phyloP scores from a whole-genome alignment of 108 stramenopile species.

The Nitzschia palea region DNA sequence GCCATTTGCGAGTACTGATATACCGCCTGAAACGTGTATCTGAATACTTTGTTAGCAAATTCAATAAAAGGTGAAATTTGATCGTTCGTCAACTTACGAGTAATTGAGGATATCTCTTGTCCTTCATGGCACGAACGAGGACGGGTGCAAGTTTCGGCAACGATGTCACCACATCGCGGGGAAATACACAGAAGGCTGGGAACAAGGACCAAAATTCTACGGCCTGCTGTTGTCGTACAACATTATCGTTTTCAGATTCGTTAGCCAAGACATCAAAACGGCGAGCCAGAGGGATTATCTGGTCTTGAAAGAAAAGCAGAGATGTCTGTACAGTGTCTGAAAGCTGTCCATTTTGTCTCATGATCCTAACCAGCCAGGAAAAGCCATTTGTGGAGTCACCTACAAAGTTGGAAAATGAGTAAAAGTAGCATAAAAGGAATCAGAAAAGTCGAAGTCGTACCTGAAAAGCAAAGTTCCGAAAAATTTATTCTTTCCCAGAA shows the following conservation, averaged over 20 bases:
- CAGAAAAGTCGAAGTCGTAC: neutral
- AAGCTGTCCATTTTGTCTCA: slow-evolving; percentile 44
- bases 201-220: slow-evolving; percentile 75
- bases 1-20: slow-evolving; percentile 35
- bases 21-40: neutral
- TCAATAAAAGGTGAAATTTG: neutral
- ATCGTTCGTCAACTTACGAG: slow-evolving; percentile 43
- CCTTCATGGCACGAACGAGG: slow-evolving; percentile 66
- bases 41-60: neutral
- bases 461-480: slow-evolving; percentile 14
- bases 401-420: neutral
- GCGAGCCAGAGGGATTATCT: slow-evolving; percentile 63
- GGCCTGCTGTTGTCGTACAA: slow-evolving; percentile 32
- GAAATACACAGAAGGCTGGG: slow-evolving; percentile 60
- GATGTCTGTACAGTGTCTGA: slow-evolving; percentile 13
- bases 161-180: slow-evolving; percentile 53
- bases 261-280: slow-evolving; percentile 57
- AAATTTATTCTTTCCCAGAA: slow-evolving; percentile 56
- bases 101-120: slow-evolving; percentile 80
- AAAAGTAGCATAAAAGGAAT: neutral
- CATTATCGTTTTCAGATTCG: slow-evolving; percentile 35
- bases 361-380: slow-evolving; percentile 65
- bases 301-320: slow-evolving; percentile 68
- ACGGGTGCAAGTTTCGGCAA: slow-evolving; percentile 57
- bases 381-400: slow-evolving; percentile 4